Base-by-base conservation (phyloP, 2,329 filamentous ascomycete genomes). In the Simplicillium sp. region DNA sequence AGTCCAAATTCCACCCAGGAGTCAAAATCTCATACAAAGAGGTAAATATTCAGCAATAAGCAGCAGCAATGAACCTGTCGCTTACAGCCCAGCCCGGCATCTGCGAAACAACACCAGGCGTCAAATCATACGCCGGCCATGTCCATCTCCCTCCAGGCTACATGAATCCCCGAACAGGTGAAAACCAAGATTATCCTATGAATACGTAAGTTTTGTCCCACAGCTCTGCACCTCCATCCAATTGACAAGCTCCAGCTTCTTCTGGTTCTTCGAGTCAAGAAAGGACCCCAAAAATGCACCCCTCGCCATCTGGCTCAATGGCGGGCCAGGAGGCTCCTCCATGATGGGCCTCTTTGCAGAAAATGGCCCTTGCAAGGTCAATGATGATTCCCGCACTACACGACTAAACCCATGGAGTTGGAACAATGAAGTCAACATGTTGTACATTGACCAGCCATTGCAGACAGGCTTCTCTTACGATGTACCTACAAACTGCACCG, bases 401-500 rank as follows among this genome's bases (percentile, higher is more conserved):
- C 59, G 67, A 17, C 63, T 71, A 14, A 70, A 77, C 43, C 66
- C 73, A 39, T 82, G 75, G 71, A 75, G 76, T 29, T 84, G 78
- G 79, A 78, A 82, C 54, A 67, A 59, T 16, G 56, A 60, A 40
- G 64, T 64, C 43, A 69, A 68, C 46, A 63, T 70, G 61, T 61
- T 79, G 7, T 78, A 72, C 55, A 68, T 78, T 38, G 70, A 73
- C 51, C 66, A 72, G 71, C 80, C 80, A 8, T 77, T 78, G 41
- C 80, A 85, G 55, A 74, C 84, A 29, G 75, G 76, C 32, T 78
- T 83, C 48, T 83, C 79, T 1, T 79, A 75, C 53, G 84, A 87
- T 52, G 68, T 67, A 15, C 60, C 69, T 12, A 77, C 72, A 12
- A 83, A 86, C 52, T 71, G 73, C 20, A 77, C 78, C 4, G 55